phyloP scores from a whole-genome alignment of 345 rosid species.

The Conringia planisiliqua region DNA sequence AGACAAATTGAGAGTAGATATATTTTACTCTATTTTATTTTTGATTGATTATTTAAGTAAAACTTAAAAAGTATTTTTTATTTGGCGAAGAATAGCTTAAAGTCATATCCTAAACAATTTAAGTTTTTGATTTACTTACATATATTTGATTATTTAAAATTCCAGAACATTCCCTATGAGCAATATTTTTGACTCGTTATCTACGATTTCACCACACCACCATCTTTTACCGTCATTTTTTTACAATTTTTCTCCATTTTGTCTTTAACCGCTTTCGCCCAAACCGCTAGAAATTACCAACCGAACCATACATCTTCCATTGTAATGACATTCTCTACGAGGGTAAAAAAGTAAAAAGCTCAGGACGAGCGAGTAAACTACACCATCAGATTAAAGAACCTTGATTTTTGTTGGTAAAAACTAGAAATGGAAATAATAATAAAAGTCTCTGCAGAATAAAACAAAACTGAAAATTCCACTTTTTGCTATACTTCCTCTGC shows the following conservation, averaged over 20 bases:
- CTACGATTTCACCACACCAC: not conserved
- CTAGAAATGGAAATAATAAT: not conserved
- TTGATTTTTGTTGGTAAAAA: not conserved
- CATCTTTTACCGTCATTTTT: not conserved
- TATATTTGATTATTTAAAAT: not conserved
- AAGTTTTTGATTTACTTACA: no score
- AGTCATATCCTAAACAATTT: no score
- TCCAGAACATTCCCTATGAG: no score
- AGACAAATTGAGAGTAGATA: no score
- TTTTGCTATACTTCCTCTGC: not conserved
- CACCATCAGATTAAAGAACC: not conserved
- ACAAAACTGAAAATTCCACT: not conserved
- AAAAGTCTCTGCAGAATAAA: constrained; percentile 11
- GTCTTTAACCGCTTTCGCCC: not conserved
- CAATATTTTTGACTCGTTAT: no score
- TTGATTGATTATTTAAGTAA: no score
- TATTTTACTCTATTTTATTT: no score
- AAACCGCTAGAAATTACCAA: not conserved
- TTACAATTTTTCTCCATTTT: not conserved
- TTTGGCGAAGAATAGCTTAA: no score
- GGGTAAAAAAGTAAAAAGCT: not conserved
- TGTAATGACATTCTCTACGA: not conserved
- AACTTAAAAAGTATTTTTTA: no score
- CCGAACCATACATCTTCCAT: not conserved
- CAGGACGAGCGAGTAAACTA: not conserved